Conservation (phyloP, 2,329 filamentous ascomycete species). For the Alternaria hordeiaustralica region DNA sequence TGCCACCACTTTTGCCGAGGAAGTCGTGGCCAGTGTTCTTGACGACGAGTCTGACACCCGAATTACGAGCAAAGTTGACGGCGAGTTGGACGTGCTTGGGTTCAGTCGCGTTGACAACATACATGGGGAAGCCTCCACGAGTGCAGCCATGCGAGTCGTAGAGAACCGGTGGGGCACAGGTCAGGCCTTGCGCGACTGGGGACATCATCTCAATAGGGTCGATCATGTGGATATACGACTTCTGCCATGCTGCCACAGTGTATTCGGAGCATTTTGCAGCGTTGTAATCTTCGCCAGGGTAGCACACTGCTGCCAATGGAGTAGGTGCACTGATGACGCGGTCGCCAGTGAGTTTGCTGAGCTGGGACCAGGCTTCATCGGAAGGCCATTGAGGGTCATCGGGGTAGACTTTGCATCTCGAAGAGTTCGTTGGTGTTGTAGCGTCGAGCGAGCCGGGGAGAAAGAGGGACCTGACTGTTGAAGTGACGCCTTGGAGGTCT, state of each 20-base stretch:
- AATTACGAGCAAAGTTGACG: conserved; percentile 46
- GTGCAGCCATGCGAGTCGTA: conserved; percentile 46
- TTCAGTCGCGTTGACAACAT: conserved; percentile 46
- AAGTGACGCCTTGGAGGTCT: conserved; percentile 27
- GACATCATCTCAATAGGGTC: conserved; percentile 49
- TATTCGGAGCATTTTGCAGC: conserved; percentile 37
- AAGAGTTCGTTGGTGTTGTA: conserved; percentile 18
- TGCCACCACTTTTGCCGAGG: conserved; percentile 43
- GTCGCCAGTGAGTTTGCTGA: conserved; percentile 51
- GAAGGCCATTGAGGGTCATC: conserved; percentile 58
- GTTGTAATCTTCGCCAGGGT: conserved; percentile 37
- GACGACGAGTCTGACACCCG: conserved; percentile 40
- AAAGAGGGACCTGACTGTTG: conserved; percentile 31
- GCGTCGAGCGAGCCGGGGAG: conserved; percentile 13
- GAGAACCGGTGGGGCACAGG: conserved; percentile 43
- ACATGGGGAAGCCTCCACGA: conserved; percentile 45
- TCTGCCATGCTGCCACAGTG: conserved; percentile 37
- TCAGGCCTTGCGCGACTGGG: conserved; percentile 48
- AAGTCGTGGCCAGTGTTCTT: conserved; percentile 49
- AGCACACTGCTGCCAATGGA: conserved; percentile 44
- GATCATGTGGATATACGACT: conserved; percentile 41
- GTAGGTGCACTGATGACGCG: conserved; percentile 35
- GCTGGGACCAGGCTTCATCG: conserved; percentile 51
- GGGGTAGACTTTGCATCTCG: conserved; percentile 58
- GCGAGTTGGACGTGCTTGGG: conserved; percentile 46